Evolutionary conservation across 2,329 filamentous ascomycete genomes (phyloP), one percentile per base, ranked within the genome.

Genomic region (Fusarium sp.): DNA sequence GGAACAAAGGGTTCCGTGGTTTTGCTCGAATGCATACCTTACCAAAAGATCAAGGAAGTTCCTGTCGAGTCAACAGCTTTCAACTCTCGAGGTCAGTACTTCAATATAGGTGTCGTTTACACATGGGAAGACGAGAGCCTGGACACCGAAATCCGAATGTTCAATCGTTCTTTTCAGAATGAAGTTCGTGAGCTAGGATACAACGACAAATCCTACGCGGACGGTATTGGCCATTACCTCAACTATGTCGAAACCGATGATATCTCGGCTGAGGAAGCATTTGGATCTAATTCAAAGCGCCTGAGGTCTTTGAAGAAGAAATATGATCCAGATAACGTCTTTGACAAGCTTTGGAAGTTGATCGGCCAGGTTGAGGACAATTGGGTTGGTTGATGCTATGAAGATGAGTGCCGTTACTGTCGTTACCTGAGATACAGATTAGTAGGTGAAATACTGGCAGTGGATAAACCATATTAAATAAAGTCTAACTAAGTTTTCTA

Each of bases 1-100:
- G 60, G 40, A 5, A 40, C 57, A 20, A 56, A 70, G 34, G 65
- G 59, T 46, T 73, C 71, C 22, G 27, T 67, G 20, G 53, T 67
- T 20, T 25, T 75, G 47, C 44, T 75, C 29, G 73, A 75, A 30
- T 66, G 73, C 56, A 68, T 64, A 20, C 72, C 73, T 4, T 52
- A 67, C 25, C 29, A 54, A 20, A 65, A 63, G 22, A 69, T 57
- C n/a, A 43, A 40, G 25, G 27, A 59, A 12, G 51, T 75, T 22
- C 65, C 73, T 14, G 57, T 62, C 14, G 59, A 73, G 20, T 54
- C 71, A 22, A 74, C 73, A 12, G 42, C 73, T 14, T 75, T 75
- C 52, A 75, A 75, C 63, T 73, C 63, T 25, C 64, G 73, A 49
- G 73, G 73, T 14, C 70, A 65, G 51, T 75, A 75, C 50, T 75